Evolutionary conservation across 176 grass and related monocot genomes (phyloP), one percentile per base, ranked within the genome.

Genomic region (Zizania latifolia): DNA sequence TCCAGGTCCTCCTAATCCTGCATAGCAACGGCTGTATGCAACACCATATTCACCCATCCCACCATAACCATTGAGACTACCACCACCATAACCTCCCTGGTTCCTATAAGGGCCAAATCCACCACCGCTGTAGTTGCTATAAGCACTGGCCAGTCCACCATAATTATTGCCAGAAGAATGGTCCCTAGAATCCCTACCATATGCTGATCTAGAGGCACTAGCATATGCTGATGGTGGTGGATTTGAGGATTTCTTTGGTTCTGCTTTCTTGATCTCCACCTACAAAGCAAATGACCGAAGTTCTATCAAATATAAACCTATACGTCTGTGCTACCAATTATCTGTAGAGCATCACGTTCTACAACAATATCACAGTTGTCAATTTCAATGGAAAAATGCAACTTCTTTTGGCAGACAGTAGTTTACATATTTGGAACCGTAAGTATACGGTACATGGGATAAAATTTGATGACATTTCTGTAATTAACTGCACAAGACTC

Each of bases 221-320:
- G 50, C 86, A 93, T 70, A 71, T 43, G 41, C 69, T 84, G 81
- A 74, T 32, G 39, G 40, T 68, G 81, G 84, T 81, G 76, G 71
- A 62, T 89, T 92, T 77, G 86, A 84, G 58, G 81, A 80, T 90
- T 94, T 98, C 95, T 94, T 98, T 90, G 91, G 95, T 93, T 98
- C 91, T 78, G 95, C 95, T 91, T 87, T 98, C 86, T 98, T 98
- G 81, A 98, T 89, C 85, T 98, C 91, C 84, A 98, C 89, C 95
- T 98, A 94, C 88, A 97, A 92, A 91, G 86, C 64, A 87, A 82
- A 83, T 89, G 82, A 79, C 77, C 87, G 90, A 90, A 74, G 74
- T 44, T 70, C 70, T 62, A 66, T 84, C 58, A 84, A n/a, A 86
- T 56, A 86, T 33, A 81, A 83, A 79, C 65, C 80, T 78, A 82